Conservation (phyloP, 2,329 filamentous ascomycete species). For the Talaromyces sp. region DNA sequence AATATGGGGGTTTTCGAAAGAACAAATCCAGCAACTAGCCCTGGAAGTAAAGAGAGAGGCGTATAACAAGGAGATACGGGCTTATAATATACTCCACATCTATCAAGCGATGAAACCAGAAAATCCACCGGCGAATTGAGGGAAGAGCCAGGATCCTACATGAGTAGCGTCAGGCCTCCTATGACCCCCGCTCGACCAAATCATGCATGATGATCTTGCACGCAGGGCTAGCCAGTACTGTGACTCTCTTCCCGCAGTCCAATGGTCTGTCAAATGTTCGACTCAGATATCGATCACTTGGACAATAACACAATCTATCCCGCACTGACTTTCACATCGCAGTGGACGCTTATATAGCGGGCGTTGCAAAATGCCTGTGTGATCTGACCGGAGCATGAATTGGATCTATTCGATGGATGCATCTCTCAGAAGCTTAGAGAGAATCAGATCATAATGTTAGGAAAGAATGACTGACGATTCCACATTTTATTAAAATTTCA, state of each 20-base stretch:
- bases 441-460: not conserved
- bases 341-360: not conserved
- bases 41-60: constrained; percentile 64
- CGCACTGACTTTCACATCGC: not conserved
- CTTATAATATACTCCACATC: constrained; percentile 59
- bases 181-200: not conserved
- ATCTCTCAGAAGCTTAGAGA: constrained; percentile 7
- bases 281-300: not conserved
- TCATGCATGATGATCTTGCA: not conserved
- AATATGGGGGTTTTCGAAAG: constrained; percentile 56
- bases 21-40: constrained; percentile 62
- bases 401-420: constrained; percentile 1
- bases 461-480: not conserved
- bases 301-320: not conserved
- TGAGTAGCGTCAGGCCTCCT: not conserved
- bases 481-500: not conserved
- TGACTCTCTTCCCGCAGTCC: not conserved
- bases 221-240: not conserved
- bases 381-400: not conserved
- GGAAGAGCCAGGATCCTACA: constrained; percentile 7
- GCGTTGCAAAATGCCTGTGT: not conserved
- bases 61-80: constrained; percentile 63
- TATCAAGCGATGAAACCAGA: constrained; percentile 43
- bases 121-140: constrained; percentile 24
- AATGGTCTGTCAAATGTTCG: not conserved